Conservation (phyloP, 495 filamentous ascomycete genomes). For the Annulohypoxylon maeteangense region DNA sequence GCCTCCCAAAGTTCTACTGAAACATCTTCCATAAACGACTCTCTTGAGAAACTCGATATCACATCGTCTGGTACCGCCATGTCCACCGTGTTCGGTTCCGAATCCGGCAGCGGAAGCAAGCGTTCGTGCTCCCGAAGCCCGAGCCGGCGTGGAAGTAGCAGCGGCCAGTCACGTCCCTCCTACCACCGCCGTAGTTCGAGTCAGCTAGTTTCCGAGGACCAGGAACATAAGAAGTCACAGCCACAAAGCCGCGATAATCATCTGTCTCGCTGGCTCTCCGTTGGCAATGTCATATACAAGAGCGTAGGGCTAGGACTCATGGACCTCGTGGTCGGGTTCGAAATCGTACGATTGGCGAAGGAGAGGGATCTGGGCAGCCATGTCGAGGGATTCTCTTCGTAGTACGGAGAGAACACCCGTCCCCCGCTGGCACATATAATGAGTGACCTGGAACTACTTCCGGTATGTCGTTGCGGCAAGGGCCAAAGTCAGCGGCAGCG, state of each 20-base stretch:
- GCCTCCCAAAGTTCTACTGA: conserved; percentile 40
- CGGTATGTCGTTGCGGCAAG: not conserved
- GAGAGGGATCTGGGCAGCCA: conserved; percentile 77
- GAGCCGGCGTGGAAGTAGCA: conserved; percentile 26
- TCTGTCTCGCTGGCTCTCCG: conserved; percentile 75
- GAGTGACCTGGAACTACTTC: conserved; percentile 7
- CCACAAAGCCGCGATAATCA: conserved; percentile 59
- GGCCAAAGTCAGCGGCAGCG: not conserved
- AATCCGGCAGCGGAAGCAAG: conserved; percentile 31
- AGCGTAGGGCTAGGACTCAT: conserved; percentile 83
- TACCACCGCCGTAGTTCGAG: conserved; percentile 41
- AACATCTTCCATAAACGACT: conserved; percentile 34
- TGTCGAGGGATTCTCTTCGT: conserved; percentile 71
- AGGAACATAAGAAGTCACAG: conserved; percentile 51
- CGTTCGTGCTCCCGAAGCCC: conserved; percentile 46
- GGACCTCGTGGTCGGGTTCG: conserved; percentile 80
- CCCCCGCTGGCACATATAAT: conserved; percentile 7
- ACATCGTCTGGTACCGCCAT: conserved; percentile 41
- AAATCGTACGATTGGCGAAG: conserved; percentile 78
- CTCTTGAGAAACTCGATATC: conserved; percentile 46
- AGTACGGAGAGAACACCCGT: conserved; percentile 7
- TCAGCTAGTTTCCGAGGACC: conserved; percentile 26
- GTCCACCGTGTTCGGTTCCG: conserved; percentile 45
- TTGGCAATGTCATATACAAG: conserved; percentile 89
- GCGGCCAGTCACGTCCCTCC: conserved; percentile 12